Conservation (phyloP, 768 basidiomycete genomes). For the Termitomyces sp. region DNA sequence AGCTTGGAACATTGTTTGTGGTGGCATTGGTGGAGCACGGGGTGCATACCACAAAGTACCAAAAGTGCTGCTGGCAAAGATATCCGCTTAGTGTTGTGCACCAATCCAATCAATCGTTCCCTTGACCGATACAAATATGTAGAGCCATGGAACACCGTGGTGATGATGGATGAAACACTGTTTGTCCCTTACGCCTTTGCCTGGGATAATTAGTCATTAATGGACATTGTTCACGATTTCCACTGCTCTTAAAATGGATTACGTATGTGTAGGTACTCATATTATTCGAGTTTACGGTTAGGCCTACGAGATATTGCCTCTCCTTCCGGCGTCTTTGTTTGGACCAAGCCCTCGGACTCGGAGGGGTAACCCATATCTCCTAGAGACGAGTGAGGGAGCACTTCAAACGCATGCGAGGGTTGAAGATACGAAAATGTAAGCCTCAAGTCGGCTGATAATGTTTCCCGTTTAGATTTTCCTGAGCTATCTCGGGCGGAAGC, state of each 20-base stretch:
- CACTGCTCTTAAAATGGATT: background rate
- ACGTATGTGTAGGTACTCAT: background rate
- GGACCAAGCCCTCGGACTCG: background rate
- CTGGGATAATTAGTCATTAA: no score
- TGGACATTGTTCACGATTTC: background rate
- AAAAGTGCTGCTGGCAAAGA: conserved; percentile 1
- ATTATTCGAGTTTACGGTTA: background rate
- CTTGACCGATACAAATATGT: conserved; percentile 9
- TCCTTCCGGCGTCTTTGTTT: background rate
- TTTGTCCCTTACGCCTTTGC: no score
- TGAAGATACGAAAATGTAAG: background rate
- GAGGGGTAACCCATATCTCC: background rate
- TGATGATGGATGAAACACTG: background rate
- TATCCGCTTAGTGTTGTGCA: background rate
- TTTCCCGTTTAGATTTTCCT: no score
- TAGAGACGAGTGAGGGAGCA: background rate
- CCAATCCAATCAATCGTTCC: background rate
- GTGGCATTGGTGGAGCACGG: background rate
- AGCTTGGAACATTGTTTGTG: conserved; percentile 44
- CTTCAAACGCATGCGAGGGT: no score
- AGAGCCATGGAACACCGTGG: conserved; percentile 9
- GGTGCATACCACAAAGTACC: conserved; percentile 10
- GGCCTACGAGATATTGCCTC: background rate
- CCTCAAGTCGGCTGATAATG: background rate
- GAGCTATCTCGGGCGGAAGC: background rate